phyloP scores from a whole-genome alignment of 164 flowering plant genomes.

The Macadamia tetraphylla region DNA sequence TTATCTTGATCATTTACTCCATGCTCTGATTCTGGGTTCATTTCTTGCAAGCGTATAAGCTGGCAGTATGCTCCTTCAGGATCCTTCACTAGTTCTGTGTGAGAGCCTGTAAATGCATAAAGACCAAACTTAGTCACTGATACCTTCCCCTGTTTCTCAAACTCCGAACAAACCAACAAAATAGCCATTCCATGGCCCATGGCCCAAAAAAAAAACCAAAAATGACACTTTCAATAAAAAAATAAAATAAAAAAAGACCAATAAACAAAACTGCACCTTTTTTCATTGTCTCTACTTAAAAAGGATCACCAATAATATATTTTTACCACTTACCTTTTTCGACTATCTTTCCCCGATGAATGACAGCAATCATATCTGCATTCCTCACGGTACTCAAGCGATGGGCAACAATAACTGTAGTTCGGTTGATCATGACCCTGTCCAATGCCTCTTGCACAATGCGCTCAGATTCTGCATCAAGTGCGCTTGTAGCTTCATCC shows the following conservation, averaged over 20 bases:
- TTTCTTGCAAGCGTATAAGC: constrained; percentile 25
- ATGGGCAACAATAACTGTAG: constrained; percentile 14
- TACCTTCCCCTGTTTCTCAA: too few relatives aligned
- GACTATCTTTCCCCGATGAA: constrained; percentile 11
- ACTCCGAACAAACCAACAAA: too few relatives aligned
- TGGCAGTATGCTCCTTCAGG: constrained; percentile 23
- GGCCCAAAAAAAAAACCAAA: too few relatives aligned
- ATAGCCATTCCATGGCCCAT: neutral
- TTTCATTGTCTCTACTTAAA: neutral
- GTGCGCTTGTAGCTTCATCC: constrained; percentile 18
- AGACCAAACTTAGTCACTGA: neutral
- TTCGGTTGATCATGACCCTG: constrained; percentile 12
- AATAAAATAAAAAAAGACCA: neutral
- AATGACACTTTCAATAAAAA: too few relatives aligned
- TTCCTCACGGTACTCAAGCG: constrained; percentile 12
- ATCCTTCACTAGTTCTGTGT: constrained; percentile 13
- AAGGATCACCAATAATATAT: neutral
- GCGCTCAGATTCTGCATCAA: constrained; percentile 15
- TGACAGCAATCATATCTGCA: constrained; percentile 14
- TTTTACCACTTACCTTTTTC: constrained; percentile 6
- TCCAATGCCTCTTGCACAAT: constrained; percentile 18
- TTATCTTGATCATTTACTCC: constrained; percentile 1
- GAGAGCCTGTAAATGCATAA: constrained; percentile 15
- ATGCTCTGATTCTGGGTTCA: constrained; percentile 12
- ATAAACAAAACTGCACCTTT: neutral